These are phyloP conservation scores for Scutellaria baicalensis DNA, from an alignment of 257 asterid genomes.

Conservation along the genomic window DNA sequence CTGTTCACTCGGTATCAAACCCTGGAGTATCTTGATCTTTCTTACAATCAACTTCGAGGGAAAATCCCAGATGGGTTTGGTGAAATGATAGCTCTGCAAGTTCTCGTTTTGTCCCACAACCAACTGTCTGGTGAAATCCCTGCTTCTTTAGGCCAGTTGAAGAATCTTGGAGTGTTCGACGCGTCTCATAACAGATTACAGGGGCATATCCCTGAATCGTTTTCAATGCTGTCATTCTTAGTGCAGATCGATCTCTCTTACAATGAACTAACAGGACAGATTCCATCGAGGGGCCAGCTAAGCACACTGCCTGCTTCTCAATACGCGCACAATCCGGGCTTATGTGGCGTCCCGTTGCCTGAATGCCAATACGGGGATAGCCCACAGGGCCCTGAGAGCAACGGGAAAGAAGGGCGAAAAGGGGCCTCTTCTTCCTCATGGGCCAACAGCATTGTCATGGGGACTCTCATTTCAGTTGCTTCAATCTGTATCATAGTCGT, in stretches of 20 bases:
- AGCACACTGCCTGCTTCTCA: constrained; percentile 93
- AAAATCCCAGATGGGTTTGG: constrained; percentile 85
- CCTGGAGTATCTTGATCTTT: constrained; percentile 83
- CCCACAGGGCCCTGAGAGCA: constrained; percentile 26
- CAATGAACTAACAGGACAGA: constrained; percentile 84
- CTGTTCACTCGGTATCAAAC: constrained; percentile 78
- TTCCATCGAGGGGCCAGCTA: constrained; percentile 82
- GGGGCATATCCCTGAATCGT: constrained; percentile 84
- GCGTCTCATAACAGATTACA: constrained; percentile 87
- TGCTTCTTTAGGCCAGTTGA: constrained; percentile 59
- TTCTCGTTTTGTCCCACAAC: constrained; percentile 69
- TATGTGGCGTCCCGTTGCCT: constrained; percentile 80
- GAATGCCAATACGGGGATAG: constrained; percentile 44
- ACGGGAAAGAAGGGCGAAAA: constrained; percentile 20
- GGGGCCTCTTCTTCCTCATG: constrained; percentile 34
- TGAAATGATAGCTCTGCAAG: constrained; percentile 89
- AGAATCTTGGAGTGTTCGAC: constrained; percentile 87
- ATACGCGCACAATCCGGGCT: constrained; percentile 77
- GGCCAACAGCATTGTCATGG: constrained; percentile 86
- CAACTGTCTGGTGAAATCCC: constrained; percentile 91
- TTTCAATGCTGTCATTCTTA: constrained; percentile 65
- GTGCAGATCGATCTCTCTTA: constrained; percentile 86
- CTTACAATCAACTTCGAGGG: constrained; percentile 79
- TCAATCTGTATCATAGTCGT: constrained; percentile 60
- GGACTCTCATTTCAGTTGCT: constrained; percentile 70